Conservation (phyloP, 1,139 yeast species). For the Yamadazyma siamensis region DNA sequence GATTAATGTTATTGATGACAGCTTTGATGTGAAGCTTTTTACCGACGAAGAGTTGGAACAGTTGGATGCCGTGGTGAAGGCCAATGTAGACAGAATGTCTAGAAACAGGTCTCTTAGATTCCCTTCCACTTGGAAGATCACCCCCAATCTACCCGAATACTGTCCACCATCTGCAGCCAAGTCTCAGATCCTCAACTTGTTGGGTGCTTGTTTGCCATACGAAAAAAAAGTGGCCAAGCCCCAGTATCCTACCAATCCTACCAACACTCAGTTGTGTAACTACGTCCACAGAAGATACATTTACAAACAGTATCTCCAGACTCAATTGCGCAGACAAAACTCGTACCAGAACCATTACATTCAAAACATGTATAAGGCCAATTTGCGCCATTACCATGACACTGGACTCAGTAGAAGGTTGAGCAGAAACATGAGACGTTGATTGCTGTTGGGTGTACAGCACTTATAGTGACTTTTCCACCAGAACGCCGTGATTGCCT, state of each 20-base stretch:
- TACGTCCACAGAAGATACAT: conserved; percentile 20
- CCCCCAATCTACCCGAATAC: conserved; percentile 4
- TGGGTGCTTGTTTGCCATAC: conserved; percentile 1
- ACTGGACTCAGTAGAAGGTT: conserved; percentile 6
- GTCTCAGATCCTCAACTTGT: conserved; percentile 1
- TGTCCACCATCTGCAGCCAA: conserved; percentile 6
- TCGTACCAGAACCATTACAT: conserved; percentile 7
- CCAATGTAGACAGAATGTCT: conserved; percentile 4
- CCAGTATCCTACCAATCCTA: conserved; percentile 17
- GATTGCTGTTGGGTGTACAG: too few relatives aligned
- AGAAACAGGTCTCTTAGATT: conserved; percentile 4
- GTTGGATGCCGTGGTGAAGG: conserved; percentile 4
- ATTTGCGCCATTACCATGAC: conserved; percentile 7
- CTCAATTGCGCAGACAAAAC: conserved; percentile 7
- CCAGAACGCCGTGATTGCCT: too few relatives aligned
- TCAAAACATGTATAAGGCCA: conserved; percentile 2
- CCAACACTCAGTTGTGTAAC: conserved; percentile 23
- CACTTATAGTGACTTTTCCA: too few relatives aligned
- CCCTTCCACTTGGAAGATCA: not conserved
- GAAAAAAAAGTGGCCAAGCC: conserved; percentile 13
- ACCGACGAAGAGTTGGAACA: conserved; percentile 5
- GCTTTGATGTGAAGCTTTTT: conserved; percentile 11
- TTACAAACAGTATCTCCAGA: conserved; percentile 13
- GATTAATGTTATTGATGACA: conserved; percentile 15
- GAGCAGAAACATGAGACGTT: conserved; percentile 1